A percentile compares a stretch with the other conserved stretches of the same genome.
Conservation (phyloP, 108 stramenopile genomes). For the Skeletonema potamos region DNA sequence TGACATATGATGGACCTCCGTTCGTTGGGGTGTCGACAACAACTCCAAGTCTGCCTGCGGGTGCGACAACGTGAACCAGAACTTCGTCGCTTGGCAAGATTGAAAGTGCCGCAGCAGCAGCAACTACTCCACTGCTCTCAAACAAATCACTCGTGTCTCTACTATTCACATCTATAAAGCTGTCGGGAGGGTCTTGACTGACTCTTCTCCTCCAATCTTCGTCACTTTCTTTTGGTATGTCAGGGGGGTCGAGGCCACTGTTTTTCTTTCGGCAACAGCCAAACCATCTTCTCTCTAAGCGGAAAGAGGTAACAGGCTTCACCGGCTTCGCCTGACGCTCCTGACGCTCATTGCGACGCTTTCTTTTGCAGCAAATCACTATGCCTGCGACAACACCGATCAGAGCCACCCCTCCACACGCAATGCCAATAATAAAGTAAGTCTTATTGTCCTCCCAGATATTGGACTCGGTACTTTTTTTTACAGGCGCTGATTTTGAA, state of each 20-base stretch:
- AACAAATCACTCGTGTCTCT: background rate
- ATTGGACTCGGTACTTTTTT: background rate
- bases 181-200: too few species aligned
- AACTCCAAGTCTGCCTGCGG: constrained; percentile 26
- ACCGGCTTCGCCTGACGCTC: too few species aligned
- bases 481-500: background rate
- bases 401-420: background rate
- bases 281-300: too few species aligned
- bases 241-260: too few species aligned
- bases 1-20: constrained; percentile 50
- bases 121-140: too few species aligned
- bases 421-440: background rate
- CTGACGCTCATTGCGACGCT: too few species aligned
- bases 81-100: background rate
- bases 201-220: too few species aligned
- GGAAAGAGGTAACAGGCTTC: too few species aligned
- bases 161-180: background rate
- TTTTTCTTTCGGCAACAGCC: too few species aligned
- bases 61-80: constrained; percentile 16
- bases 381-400: background rate
- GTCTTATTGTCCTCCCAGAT: background rate
- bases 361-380: background rate
- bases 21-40: constrained; percentile 10
- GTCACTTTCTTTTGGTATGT: background rate
- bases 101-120: background rate